phyloP scores from a whole-genome alignment of 2,329 filamentous ascomycete species.

The Penicillium verrucosum region DNA sequence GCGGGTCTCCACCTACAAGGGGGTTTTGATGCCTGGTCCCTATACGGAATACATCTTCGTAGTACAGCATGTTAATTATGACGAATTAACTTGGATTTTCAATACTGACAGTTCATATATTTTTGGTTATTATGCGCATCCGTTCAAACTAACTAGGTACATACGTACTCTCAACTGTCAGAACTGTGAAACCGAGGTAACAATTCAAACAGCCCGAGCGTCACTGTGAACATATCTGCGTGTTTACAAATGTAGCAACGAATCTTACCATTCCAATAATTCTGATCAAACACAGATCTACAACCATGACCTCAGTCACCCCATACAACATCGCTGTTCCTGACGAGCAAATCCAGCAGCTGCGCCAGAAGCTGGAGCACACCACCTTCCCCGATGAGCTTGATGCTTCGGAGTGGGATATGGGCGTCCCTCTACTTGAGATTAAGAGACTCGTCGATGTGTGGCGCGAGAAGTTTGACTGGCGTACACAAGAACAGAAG shows the following conservation, averaged over 20 bases:
- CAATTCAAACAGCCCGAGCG: background rate
- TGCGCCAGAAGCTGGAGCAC: conserved; percentile 55
- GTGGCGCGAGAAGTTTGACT: conserved; percentile 60
- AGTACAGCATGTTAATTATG: too few relatives aligned
- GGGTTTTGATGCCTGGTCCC: too few relatives aligned
- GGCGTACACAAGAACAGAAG: conserved; percentile 57
- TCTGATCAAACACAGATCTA: background rate
- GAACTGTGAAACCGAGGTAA: conserved; percentile 3
- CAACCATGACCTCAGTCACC: conserved; percentile 17
- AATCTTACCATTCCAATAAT: background rate
- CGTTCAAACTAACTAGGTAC: too few relatives aligned
- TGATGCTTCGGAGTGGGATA: conserved; percentile 52
- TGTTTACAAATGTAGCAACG: too few relatives aligned
- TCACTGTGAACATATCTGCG: background rate
- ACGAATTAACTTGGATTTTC: too few relatives aligned
- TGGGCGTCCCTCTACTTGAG: conserved; percentile 56
- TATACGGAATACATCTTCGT: too few relatives aligned
- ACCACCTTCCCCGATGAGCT: conserved; percentile 58
- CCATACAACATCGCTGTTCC: conserved; percentile 53
- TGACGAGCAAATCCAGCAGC: conserved; percentile 51
- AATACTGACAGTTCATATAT: too few relatives aligned
- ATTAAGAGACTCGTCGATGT: conserved; percentile 57
- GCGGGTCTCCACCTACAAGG: too few relatives aligned
- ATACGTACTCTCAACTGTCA: background rate
- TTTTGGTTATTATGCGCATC: too few relatives aligned